These are phyloP conservation scores for Carpinus viminea DNA, from an alignment of 306 rosid species.

Conservation along the genomic window DNA sequence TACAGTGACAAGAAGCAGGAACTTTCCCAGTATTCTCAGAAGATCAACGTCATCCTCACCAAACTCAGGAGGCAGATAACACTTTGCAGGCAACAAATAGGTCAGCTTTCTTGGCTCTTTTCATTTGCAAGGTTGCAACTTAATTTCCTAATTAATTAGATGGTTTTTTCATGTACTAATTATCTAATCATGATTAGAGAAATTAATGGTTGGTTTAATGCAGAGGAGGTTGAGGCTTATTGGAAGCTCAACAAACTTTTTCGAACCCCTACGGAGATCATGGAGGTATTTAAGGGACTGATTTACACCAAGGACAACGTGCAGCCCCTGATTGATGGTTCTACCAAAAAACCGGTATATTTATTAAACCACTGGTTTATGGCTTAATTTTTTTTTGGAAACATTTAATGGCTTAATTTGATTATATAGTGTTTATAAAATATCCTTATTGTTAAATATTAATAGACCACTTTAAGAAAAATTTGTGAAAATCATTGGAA, in stretches of 20 bases:
- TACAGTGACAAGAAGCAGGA: slow-evolving; percentile 30
- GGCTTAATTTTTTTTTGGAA: too few species aligned
- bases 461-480: too few species aligned
- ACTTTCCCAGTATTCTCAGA: slow-evolving; percentile 31
- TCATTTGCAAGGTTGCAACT: background rate
- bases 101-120: background rate
- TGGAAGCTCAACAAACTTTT: slow-evolving; percentile 1
- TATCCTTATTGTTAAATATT: too few species aligned
- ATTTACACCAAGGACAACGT: slow-evolving; percentile 20
- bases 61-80: slow-evolving; percentile 29
- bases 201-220: background rate
- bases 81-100: slow-evolving; percentile 31
- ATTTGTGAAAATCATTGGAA: too few species aligned
- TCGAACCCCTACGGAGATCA: slow-evolving; percentile 21
- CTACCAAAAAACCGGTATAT: background rate
- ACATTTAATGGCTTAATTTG: too few species aligned
- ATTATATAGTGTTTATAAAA: too few species aligned
- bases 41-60: slow-evolving; percentile 29
- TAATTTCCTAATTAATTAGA: background rate
- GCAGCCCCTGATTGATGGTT: slow-evolving; percentile 1
- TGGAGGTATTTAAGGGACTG: slow-evolving; percentile 29
- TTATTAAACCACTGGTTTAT: too few species aligned
- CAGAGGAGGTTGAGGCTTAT: slow-evolving; percentile 26
- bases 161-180: background rate
- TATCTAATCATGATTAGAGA: background rate